Evolutionary conservation across 495 filamentous ascomycete genomes (phyloP).

Genomic region (Penicillium mononematosum): DNA sequence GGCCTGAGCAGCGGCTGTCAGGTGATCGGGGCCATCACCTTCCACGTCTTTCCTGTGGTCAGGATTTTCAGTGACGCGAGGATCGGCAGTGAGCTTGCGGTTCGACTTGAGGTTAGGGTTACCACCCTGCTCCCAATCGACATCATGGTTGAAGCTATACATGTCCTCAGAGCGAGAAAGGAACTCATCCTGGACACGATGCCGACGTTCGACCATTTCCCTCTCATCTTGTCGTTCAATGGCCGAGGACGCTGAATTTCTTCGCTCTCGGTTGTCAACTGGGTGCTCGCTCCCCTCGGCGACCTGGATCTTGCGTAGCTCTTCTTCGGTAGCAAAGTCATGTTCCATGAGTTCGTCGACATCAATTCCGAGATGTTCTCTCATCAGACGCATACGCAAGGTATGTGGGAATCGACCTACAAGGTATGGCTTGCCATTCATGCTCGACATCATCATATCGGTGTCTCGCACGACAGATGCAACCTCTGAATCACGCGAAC

Average conservation of each 20-base stretch:
- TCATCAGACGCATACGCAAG: conserved; percentile 89
- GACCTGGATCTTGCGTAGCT: conserved; percentile 42
- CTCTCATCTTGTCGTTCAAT: conserved; percentile 49
- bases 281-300: conserved; percentile 34
- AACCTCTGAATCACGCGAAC: conserved; percentile 85
- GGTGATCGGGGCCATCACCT: conserved; percentile 70
- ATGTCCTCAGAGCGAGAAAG: conserved; percentile 60
- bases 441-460: conserved; percentile 87
- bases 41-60: conserved; percentile 72
- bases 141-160: conserved; percentile 83
- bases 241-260: conserved; percentile 37
- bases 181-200: conserved; percentile 60
- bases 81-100: conserved; percentile 61
- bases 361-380: conserved; percentile 93
- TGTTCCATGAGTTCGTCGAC: conserved; percentile 88
- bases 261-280: conserved; percentile 24
- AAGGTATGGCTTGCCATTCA: conserved; percentile 83
- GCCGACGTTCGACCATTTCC: conserved; percentile 55
- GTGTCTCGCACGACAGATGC: conserved; percentile 91
- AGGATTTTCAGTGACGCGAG: conserved; percentile 60
- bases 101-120: conserved; percentile 61
- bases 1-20: conserved; percentile 56
- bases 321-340: conserved; percentile 55
- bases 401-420: conserved; percentile 93
- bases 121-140: conserved; percentile 64